Percentiles rank a stretch among this genome's conserved stretches.
These are phyloP conservation scores for Vanilla planifolia DNA, from an alignment of 106 monocot species.

Conservation along the genomic window DNA sequence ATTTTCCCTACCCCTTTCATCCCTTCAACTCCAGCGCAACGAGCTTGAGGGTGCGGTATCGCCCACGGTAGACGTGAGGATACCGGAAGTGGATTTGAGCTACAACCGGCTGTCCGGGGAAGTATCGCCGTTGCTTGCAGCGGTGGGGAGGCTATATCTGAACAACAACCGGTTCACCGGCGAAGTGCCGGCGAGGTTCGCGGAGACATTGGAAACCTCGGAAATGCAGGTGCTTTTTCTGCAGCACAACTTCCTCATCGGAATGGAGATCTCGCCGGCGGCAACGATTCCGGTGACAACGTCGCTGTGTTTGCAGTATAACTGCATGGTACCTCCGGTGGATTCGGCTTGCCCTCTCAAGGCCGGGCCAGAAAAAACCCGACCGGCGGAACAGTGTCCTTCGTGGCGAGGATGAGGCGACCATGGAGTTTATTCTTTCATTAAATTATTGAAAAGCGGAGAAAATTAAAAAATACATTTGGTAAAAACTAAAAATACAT, in stretches of 20 bases:
- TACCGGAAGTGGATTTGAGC: slow-evolving; percentile 58
- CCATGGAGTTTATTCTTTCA: no score
- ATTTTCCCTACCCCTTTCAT: slow-evolving; percentile 29
- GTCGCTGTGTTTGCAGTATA: slow-evolving; percentile 62
- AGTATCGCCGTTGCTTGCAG: slow-evolving; percentile 43
- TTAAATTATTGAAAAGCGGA: no score
- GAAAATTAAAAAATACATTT: no score
- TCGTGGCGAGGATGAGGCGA: slow-evolving; percentile 55
- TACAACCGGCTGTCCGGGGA: slow-evolving; percentile 51
- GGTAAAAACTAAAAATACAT: no score
- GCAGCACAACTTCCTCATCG: slow-evolving; percentile 73
- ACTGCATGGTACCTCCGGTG: slow-evolving; percentile 73
- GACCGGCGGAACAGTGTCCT: slow-evolving; percentile 57
- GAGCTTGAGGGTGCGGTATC: slow-evolving; percentile 25
- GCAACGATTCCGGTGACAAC: slow-evolving; percentile 39
- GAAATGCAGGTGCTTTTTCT: slow-evolving; percentile 57
- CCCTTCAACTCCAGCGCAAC: slow-evolving; percentile 54
- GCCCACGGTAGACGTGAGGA: slow-evolving; percentile 29
- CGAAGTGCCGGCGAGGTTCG: slow-evolving; percentile 46
- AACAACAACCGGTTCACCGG: slow-evolving; percentile 71
- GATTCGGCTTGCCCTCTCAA: slow-evolving; percentile 55
- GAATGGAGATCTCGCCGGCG: slow-evolving; percentile 55
- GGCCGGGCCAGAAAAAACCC: slow-evolving; percentile 39
- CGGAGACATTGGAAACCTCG: slow-evolving; percentile 33
- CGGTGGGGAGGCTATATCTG: slow-evolving; percentile 45